A percentile compares a stretch with the other conserved stretches of the same genome.
Conservation (phyloP, 2,329 filamentous ascomycete species). For the Cyphellophora attinorum region DNA sequence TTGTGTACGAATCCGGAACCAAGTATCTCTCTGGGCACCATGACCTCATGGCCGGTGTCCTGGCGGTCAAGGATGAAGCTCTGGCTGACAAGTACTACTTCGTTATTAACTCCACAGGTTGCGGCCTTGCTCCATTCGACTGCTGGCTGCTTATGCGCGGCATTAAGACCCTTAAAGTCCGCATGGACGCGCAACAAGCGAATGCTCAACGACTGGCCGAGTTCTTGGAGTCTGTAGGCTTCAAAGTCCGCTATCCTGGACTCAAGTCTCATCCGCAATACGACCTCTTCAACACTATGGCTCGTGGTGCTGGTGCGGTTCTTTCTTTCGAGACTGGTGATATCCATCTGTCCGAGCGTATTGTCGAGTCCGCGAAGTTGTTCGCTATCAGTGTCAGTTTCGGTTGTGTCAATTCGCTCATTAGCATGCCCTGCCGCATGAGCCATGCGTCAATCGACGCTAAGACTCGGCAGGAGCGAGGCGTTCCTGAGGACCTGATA, state of each 20-base stretch:
- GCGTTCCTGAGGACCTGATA: conserved; percentile 95
- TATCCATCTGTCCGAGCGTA: conserved; percentile 70
- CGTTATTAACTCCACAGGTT: conserved; percentile 93
- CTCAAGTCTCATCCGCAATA: conserved; percentile 94
- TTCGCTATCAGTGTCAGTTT: conserved; percentile 97
- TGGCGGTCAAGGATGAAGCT: conserved; percentile 74
- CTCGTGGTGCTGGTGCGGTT: conserved; percentile 85
- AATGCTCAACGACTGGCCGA: conserved; percentile 70
- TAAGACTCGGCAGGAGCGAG: conserved; percentile 77
- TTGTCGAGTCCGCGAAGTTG: conserved; percentile 83
- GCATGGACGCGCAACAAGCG: conserved; percentile 96
- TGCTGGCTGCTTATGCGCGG: conserved; percentile 92
- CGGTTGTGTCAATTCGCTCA: conserved; percentile 94
- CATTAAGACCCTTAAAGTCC: conserved; percentile 91
- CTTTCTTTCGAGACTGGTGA: conserved; percentile 94
- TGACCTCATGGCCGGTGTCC: conserved; percentile 96
- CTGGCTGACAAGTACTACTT: conserved; percentile 89
- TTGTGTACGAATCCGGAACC: conserved; percentile 95
- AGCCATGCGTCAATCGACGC: conserved; percentile 97
- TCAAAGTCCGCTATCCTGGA: conserved; percentile 90
- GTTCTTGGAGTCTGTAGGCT: conserved; percentile 83
- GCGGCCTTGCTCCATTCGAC: conserved; percentile 88
- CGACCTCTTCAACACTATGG: conserved; percentile 90
- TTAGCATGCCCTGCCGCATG: conserved; percentile 99
- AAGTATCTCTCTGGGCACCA: conserved; percentile 98